A percentile compares a stretch with the other conserved stretches of the same genome.
Conservation (phyloP, 176 grass and related monocot genomes). For the Avena insularis region DNA sequence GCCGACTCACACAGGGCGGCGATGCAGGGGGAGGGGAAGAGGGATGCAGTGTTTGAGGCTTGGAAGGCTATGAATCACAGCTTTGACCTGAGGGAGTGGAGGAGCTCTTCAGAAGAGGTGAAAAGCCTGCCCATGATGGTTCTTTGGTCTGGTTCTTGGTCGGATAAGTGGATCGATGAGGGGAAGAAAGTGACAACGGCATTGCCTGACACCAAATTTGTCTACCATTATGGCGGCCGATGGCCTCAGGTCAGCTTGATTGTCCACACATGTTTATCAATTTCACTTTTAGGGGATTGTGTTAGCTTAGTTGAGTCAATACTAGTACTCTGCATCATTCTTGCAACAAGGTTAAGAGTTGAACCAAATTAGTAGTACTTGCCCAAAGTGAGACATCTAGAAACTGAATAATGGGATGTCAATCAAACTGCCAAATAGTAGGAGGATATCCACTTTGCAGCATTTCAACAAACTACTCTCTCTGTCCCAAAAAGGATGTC, state of each 20-base stretch:
- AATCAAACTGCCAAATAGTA: background rate
- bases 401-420: background rate
- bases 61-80: constrained; percentile 79
- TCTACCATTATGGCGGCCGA: background rate
- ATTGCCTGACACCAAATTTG: constrained; percentile 31
- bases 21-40: constrained; percentile 50
- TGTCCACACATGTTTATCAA: background rate
- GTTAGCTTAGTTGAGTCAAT: background rate
- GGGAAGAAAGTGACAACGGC: constrained; percentile 57
- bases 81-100: constrained; percentile 81
- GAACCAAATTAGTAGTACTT: background rate
- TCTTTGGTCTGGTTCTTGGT: constrained; percentile 83
- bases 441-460: background rate
- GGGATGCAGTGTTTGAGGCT: constrained; percentile 51
- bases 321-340: background rate
- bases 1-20: constrained; percentile 47
- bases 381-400: background rate
- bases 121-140: constrained; percentile 62
- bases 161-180: constrained; percentile 85
- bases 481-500: too few relatives aligned
- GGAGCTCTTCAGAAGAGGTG: constrained; percentile 44
- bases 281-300: background rate
- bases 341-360: constrained; percentile 4
- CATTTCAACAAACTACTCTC: background rate
- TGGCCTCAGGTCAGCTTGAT: constrained; percentile 77